Conservation (phyloP, 148 eudicot genomes). For the Camellia japonica region DNA sequence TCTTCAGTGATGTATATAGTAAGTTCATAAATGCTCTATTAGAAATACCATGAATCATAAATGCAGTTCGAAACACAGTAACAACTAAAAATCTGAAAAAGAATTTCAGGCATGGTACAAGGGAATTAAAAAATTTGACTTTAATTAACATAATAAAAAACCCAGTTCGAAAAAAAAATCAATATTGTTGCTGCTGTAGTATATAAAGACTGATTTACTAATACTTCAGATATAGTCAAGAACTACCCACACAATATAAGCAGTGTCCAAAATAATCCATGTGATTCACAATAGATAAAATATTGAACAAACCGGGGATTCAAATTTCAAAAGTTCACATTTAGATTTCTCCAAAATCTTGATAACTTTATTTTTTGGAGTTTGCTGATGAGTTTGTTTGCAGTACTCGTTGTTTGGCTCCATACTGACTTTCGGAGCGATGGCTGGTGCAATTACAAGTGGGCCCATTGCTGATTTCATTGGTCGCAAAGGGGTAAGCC, state of each 20-base stretch:
- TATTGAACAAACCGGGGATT: too few species aligned
- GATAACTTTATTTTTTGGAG: neutral
- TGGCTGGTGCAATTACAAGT: slow-evolving; percentile 91
- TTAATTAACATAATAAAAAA: neutral
- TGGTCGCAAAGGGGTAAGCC: slow-evolving; percentile 90
- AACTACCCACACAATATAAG: neutral
- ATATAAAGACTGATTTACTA: neutral
- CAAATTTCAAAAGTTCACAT: neutral
- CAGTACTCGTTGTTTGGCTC: slow-evolving; percentile 92
- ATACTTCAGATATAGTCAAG: neutral
- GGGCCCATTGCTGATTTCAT: slow-evolving; percentile 78
- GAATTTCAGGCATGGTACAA: neutral
- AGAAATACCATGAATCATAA: neutral
- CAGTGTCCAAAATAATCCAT: neutral
- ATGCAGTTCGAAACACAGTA: neutral
- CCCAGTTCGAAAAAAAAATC: neutral
- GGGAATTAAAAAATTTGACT: neutral
- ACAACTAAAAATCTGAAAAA: neutral
- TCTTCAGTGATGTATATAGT: too few species aligned
- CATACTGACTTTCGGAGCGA: slow-evolving; percentile 84
- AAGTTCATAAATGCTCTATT: neutral
- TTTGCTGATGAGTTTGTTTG: slow-evolving; percentile 15
- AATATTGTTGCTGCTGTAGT: neutral
- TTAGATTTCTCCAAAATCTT: neutral
- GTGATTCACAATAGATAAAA: neutral